Evolutionary conservation across 2,329 filamentous ascomycete genomes (phyloP).

Genomic region (Sclerotinia glacialis): DNA sequence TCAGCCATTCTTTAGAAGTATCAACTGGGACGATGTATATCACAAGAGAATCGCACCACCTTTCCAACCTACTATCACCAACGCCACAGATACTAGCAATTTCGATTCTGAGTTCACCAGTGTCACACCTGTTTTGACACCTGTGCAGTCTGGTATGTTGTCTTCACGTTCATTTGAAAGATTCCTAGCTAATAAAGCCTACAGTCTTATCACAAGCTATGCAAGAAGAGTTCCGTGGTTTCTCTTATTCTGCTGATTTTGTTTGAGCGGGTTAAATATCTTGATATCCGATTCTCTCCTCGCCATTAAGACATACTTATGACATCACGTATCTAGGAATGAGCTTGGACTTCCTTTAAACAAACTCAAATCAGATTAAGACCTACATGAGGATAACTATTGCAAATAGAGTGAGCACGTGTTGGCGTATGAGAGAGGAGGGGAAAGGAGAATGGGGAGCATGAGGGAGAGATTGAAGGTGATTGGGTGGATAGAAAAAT

Average conservation of each 20-base stretch:
- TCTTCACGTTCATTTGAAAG: background rate
- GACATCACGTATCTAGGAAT: background rate
- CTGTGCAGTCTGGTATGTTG: constrained; percentile 88
- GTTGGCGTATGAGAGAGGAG: background rate
- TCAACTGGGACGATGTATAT: constrained; percentile 99
- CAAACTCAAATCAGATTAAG: background rate
- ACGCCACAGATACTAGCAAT: constrained; percentile 96
- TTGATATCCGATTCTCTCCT: background rate
- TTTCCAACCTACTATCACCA: constrained; percentile 87
- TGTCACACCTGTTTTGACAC: constrained; percentile 93
- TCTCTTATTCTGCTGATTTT: constrained; percentile 67
- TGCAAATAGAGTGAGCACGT: background rate
- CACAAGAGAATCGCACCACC: constrained; percentile 88
- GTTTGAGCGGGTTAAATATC: constrained; percentile 30
- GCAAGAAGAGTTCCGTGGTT: constrained; percentile 99
- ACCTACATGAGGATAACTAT: background rate
- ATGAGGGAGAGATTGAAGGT: background rate
- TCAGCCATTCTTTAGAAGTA: constrained; percentile 95
- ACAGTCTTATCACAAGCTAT: constrained; percentile 93
- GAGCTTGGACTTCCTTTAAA: constrained; percentile 2
- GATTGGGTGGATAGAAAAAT: constrained; percentile 9
- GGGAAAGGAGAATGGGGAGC: background rate
- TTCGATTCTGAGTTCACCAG: constrained; percentile 99
- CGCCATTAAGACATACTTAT: background rate
- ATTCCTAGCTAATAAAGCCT: constrained; percentile 20